phyloP scores from a whole-genome alignment of 805 yeast species.

The Wickerhamia fluorescens region DNA sequence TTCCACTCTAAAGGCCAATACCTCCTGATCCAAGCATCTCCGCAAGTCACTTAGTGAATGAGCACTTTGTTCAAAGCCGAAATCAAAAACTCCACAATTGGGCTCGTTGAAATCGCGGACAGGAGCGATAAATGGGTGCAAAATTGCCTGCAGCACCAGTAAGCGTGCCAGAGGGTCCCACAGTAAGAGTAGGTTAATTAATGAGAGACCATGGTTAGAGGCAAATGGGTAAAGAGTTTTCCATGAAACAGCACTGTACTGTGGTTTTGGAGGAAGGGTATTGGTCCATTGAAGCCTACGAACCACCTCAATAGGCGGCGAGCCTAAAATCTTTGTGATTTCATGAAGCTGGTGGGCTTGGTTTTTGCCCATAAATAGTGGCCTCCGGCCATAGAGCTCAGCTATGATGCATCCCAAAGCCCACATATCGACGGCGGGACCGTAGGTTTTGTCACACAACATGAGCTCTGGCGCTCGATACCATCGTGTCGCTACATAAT shows the following conservation, averaged over 20 bases:
- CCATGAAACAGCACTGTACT: slow-evolving; percentile 38
- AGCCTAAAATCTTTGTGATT: slow-evolving; percentile 64
- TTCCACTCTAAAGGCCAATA: slow-evolving; percentile 12
- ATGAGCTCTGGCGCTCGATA: slow-evolving; percentile 91
- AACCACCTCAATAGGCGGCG: slow-evolving; percentile 49
- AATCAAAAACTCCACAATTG: slow-evolving; percentile 49
- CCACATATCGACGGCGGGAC: slow-evolving; percentile 81
- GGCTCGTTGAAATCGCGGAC: slow-evolving; percentile 60
- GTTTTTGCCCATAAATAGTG: slow-evolving; percentile 72
- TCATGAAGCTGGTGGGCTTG: slow-evolving; percentile 64
- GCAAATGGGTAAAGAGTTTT: slow-evolving; percentile 56
- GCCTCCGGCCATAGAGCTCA: slow-evolving; percentile 74
- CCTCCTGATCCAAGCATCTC: slow-evolving; percentile 14
- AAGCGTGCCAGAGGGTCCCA: slow-evolving; percentile 60
- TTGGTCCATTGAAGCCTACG: slow-evolving; percentile 22
- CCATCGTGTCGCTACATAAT: slow-evolving; percentile 93
- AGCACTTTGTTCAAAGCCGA: slow-evolving; percentile 49
- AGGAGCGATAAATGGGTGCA: slow-evolving; percentile 46
- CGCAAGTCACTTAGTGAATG: slow-evolving; percentile 11
- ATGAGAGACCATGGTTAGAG: slow-evolving; percentile 39
- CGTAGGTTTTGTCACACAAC: slow-evolving; percentile 50
- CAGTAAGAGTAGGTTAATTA: slow-evolving; percentile 48
- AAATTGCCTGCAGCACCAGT: slow-evolving; percentile 49
- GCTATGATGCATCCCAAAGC: slow-evolving; percentile 87
- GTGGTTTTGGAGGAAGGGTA: slow-evolving; percentile 34